These are phyloP conservation scores for Chaetoceros tenuissimus DNA, from an alignment of 108 stramenopile species.

Conservation along the genomic window DNA sequence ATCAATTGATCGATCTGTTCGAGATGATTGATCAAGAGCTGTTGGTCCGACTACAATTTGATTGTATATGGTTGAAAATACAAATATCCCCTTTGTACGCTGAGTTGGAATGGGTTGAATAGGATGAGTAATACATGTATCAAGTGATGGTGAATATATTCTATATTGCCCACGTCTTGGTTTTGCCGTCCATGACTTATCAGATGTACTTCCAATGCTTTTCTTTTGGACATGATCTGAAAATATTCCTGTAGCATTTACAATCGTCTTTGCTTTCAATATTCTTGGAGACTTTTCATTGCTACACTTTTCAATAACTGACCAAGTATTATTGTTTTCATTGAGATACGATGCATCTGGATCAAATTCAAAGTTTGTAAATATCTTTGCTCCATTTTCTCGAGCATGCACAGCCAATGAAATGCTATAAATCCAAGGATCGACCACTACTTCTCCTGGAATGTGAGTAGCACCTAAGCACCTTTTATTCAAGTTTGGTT, in stretches of 20 bases:
- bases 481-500: conserved; percentile 35
- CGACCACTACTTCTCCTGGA: conserved; percentile 72
- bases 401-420: conserved; percentile 56
- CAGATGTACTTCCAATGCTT: neutral
- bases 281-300: neutral
- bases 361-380: conserved; percentile 22
- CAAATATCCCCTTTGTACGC: conserved; percentile 70
- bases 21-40: conserved; percentile 52
- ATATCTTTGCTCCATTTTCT: conserved; percentile 45
- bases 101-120: conserved; percentile 78
- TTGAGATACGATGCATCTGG: conserved; percentile 23
- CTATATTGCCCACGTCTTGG: conserved; percentile 69
- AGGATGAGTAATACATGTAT: conserved; percentile 35
- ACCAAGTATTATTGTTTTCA: conserved; percentile 26
- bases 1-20: conserved; percentile 41
- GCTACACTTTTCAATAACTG: conserved; percentile 9
- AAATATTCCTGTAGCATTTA: conserved; percentile 55
- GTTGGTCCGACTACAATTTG: conserved; percentile 83
- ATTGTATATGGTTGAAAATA: conserved; percentile 63
- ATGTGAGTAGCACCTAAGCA: conserved; percentile 61
- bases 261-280: conserved; percentile 25
- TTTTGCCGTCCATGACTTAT: conserved; percentile 22
- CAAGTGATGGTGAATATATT: conserved; percentile 23
- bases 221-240: conserved; percentile 35
- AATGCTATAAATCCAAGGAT: conserved; percentile 77